Base-by-base conservation (phyloP, 164 flowering plant species). In the Chimonanthus praecox region DNA sequence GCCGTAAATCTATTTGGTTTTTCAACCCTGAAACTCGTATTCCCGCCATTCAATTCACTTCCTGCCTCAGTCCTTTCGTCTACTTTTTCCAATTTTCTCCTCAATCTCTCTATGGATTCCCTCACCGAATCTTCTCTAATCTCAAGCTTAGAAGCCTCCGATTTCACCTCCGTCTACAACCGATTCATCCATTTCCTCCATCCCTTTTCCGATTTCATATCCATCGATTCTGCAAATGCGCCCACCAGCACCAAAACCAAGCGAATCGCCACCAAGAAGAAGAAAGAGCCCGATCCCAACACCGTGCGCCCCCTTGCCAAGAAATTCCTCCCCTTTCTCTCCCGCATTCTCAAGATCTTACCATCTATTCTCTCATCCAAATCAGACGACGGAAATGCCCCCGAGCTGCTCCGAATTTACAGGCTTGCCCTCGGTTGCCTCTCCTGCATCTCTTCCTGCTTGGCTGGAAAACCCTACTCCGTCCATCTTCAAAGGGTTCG, bases 281-380 rank as follows among this genome's bases (percentile, higher is more conserved):
- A 60, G 45, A 51, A 43, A 6, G 65, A 69, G 60, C 4, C 15
- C 54, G 76, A 78, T 47, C 73, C 45, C 64, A 58, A 77, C 18
- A 11, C 60, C 5, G 71, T 86, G 50, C 93, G 95, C 3, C 61
- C 92, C 2, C 90, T 94, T 9, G 97, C 97, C 6, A 94, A 94
- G 81, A 79, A 80, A n/a, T 91, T 80, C 79, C 86, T 90, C 49
- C 75, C 90, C 0, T 90, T 92, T 75, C 78, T 92, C 77, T 85
- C 85, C 73, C 82, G 82, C 70, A 72, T 84, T 46, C 85, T 92
- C 21, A 82, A 88, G 2, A 46, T 87, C 71, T 68, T 92, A 64
- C 94, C 92, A 20, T 85, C 81, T 70, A 85, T 82, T 71, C 89
- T 91, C 72, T 66, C 84, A 18, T 73, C 75, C 46, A 73, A 67